phyloP scores from a whole-genome alignment of 768 basidiomycete species.

The Clavulina sp. region DNA sequence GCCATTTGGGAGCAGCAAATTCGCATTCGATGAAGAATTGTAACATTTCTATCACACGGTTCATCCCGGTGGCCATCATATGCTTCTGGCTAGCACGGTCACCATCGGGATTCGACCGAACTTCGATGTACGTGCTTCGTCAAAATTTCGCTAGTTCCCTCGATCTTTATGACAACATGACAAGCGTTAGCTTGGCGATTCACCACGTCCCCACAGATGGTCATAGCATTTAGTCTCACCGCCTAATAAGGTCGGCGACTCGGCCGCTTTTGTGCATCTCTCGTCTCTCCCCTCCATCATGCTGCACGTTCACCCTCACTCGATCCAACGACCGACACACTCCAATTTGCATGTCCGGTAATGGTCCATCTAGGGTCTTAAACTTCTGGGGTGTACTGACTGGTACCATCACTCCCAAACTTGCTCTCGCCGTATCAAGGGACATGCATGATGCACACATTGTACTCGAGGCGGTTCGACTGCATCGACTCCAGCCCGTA shows the following conservation, averaged over 20 bases:
- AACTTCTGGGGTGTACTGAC: background rate
- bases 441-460: slow-evolving; percentile 49
- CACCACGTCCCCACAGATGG: no score
- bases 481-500: slow-evolving; percentile 32
- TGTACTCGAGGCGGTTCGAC: slow-evolving; percentile 47
- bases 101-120: no score
- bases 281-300: slow-evolving; percentile 11
- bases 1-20: no score
- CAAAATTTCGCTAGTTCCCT: no score
- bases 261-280: slow-evolving; percentile 4
- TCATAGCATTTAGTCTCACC: background rate
- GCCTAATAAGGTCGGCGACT: background rate
- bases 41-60: no score
- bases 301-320: slow-evolving; percentile 22
- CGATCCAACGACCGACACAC: slow-evolving; percentile 48
- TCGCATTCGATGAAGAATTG: no score
- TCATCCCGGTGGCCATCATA: no score
- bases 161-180: no score
- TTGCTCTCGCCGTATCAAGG: no score
- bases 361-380: background rate
- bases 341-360: slow-evolving; percentile 40
- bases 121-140: no score
- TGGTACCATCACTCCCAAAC: background rate
- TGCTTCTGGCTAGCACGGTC: no score
- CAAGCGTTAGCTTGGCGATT: no score